Percentiles rank a stretch among this genome's conserved stretches.
Evolutionary conservation across 257 asterid genomes (phyloP).

Genomic region (Haberlea rhodopensis): DNA sequence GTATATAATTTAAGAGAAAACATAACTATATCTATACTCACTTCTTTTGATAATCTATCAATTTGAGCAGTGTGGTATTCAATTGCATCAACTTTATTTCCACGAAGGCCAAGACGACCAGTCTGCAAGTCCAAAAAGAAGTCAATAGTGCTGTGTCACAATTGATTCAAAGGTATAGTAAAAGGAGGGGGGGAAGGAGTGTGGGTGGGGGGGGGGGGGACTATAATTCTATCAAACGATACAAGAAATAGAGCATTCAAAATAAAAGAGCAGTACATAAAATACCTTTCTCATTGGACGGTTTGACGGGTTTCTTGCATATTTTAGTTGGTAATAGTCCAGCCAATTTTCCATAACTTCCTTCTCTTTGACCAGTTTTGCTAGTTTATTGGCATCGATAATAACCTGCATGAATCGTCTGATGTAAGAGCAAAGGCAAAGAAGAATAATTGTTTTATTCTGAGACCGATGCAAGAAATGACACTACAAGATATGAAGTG

Average conservation of each 20-base stretch:
- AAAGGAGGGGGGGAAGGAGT: no score
- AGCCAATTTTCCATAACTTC: slow-evolving; percentile 84
- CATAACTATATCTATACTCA: slow-evolving; percentile 26
- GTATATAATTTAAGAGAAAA: no score
- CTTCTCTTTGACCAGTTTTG: slow-evolving; percentile 72
- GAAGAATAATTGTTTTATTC: no score
- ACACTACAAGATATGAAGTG: not conserved
- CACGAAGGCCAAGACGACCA: slow-evolving; percentile 88
- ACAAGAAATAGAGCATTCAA: not conserved
- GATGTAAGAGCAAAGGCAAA: slow-evolving; percentile 19
- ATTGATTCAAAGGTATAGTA: slow-evolving; percentile 1
- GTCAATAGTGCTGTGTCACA: slow-evolving; percentile 11
- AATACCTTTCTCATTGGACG: slow-evolving; percentile 80
- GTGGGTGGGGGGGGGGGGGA: no score
- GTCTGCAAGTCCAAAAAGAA: slow-evolving; percentile 50
- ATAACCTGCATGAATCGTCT: slow-evolving; percentile 47
- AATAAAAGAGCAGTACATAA: not conserved
- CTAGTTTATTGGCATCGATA: slow-evolving; percentile 83
- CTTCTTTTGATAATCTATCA: slow-evolving; percentile 71
- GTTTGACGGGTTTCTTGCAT: slow-evolving; percentile 57
- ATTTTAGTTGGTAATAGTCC: slow-evolving; percentile 74
- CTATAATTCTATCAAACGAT: not conserved
- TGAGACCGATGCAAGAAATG: not conserved
- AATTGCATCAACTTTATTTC: slow-evolving; percentile 80
- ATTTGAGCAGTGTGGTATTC: slow-evolving; percentile 75